Percentiles rank a stretch among this genome's conserved stretches.
phyloP scores from a whole-genome alignment of 768 basidiomycete genomes.

The Suillus hirtellus region DNA sequence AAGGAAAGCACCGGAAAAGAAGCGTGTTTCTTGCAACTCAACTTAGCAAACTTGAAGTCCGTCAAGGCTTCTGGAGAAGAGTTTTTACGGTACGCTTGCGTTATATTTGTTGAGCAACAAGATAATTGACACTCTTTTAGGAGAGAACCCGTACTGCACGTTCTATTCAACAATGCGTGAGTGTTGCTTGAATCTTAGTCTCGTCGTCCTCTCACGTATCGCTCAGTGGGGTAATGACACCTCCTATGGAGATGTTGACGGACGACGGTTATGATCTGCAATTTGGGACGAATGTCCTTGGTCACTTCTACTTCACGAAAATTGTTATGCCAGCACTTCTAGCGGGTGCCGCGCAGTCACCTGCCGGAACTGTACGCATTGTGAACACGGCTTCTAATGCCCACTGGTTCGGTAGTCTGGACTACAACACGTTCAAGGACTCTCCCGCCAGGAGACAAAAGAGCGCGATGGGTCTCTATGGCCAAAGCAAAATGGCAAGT shows the following conservation, averaged over 20 bases:
- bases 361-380: slow-evolving; percentile 36
- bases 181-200: slow-evolving; percentile 12
- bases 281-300: slow-evolving; percentile 25
- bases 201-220: neutral
- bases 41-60: slow-evolving; percentile 44
- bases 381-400: slow-evolving; percentile 35
- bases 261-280: slow-evolving; percentile 28
- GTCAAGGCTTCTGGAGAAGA: slow-evolving; percentile 43
- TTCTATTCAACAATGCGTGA: slow-evolving; percentile 35
- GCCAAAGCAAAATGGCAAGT: slow-evolving; percentile 35
- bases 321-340: slow-evolving; percentile 37
- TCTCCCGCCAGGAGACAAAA: slow-evolving; percentile 21
- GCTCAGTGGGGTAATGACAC: slow-evolving; percentile 30
- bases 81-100: slow-evolving; percentile 34
- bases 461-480: slow-evolving; percentile 15
- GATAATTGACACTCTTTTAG: slow-evolving; percentile 10
- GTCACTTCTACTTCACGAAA: slow-evolving; percentile 11
- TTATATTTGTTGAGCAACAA: neutral
- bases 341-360: slow-evolving; percentile 29
- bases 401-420: slow-evolving; percentile 23
- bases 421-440: slow-evolving; percentile 32
- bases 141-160: slow-evolving; percentile 28
- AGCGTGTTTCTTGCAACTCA: slow-evolving; percentile 44
- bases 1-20: slow-evolving; percentile 43
- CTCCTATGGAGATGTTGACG: slow-evolving; percentile 29